A percentile compares a stretch with the other conserved stretches of the same genome.
Conservation (phyloP, 1,139 yeast genomes). For the Meyerozyma carpophila region DNA sequence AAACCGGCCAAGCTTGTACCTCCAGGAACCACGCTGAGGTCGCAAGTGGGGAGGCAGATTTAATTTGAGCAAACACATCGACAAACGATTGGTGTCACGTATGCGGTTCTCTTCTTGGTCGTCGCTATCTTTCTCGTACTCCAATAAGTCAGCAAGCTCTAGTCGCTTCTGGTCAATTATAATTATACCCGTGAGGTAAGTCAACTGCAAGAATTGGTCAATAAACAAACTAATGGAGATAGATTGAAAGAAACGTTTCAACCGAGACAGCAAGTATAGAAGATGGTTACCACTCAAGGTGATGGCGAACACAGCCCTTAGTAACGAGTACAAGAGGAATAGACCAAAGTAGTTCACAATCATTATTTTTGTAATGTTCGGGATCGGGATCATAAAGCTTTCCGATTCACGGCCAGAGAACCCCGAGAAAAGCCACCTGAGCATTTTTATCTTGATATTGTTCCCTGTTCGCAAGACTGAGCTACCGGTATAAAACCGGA, state of each 20-base stretch:
- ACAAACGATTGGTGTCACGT: conserved; percentile 23
- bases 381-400: conserved; percentile 4
- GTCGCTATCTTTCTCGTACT: conserved; percentile 5
- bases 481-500: conserved; percentile 19
- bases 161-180: conserved; percentile 61
- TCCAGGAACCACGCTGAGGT: conserved; percentile 17
- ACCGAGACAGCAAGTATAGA: conserved; percentile 13
- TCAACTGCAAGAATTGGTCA: conserved; percentile 55
- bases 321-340: conserved; percentile 10
- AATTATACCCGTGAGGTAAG: conserved; percentile 60
- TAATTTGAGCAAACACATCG: conserved; percentile 20
- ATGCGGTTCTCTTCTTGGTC: conserved; percentile 4
- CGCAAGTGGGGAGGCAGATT: conserved; percentile 11
- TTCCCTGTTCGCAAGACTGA: not conserved
- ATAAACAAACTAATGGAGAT: conserved; percentile 37
- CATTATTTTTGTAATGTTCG: conserved; percentile 10
- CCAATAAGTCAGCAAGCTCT: conserved; percentile 52
- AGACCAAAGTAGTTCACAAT: conserved; percentile 10
- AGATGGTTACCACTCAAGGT: conserved; percentile 12
- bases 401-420: not conserved
- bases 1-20: conserved; percentile 4
- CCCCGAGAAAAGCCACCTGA: conserved; percentile 3
- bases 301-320: conserved; percentile 3
- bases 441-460: conserved; percentile 1
- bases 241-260: conserved; percentile 14